Conservation (phyloP, 768 basidiomycete species). For the Clathrus columnatus region DNA sequence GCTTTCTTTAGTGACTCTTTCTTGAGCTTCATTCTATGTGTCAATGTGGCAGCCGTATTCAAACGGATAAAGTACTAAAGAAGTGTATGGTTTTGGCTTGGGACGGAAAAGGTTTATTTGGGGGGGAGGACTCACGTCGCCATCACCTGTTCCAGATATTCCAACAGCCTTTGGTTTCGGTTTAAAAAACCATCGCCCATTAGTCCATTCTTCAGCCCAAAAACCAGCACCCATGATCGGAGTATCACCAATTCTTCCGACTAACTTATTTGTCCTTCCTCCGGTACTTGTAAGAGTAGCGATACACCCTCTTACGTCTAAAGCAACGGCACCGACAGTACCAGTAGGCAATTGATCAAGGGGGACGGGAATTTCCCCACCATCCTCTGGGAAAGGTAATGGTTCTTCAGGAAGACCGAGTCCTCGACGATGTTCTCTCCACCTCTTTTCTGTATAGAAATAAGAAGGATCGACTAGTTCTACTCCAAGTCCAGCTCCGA, state of each 20-base stretch:
- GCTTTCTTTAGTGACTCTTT: slow-evolving; percentile 51
- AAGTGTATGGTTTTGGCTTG: not conserved
- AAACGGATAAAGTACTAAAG: slow-evolving; percentile 69
- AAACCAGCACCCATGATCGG: slow-evolving; percentile 70
- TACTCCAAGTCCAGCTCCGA: slow-evolving; percentile 48
- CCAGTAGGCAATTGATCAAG: slow-evolving; percentile 62
- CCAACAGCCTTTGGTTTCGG: slow-evolving; percentile 42
- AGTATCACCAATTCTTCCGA: slow-evolving; percentile 78
- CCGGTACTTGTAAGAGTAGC: slow-evolving; percentile 71
- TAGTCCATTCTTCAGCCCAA: slow-evolving; percentile 76
- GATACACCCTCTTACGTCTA: slow-evolving; percentile 68
- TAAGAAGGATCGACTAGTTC: slow-evolving; percentile 65
- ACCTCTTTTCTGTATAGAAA: slow-evolving; percentile 66
- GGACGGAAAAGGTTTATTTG: not conserved
- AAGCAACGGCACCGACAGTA: slow-evolving; percentile 78
- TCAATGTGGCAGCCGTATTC: slow-evolving; percentile 57
- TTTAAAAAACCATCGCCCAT: slow-evolving; percentile 27
- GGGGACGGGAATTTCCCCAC: slow-evolving; percentile 17
- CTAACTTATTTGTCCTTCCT: slow-evolving; percentile 75
- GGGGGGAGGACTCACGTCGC: slow-evolving; percentile 47
- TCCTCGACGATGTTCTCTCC: slow-evolving; percentile 69
- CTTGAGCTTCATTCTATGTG: slow-evolving; percentile 53
- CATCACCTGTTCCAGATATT: slow-evolving; percentile 79
- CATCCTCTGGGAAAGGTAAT: slow-evolving; percentile 26
- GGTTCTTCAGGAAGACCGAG: slow-evolving; percentile 67